A percentile compares a stretch with the other conserved stretches of the same genome.
These are phyloP conservation scores for Abrus pulchellus DNA, from an alignment of 306 rosid genomes.

Conservation along the genomic window DNA sequence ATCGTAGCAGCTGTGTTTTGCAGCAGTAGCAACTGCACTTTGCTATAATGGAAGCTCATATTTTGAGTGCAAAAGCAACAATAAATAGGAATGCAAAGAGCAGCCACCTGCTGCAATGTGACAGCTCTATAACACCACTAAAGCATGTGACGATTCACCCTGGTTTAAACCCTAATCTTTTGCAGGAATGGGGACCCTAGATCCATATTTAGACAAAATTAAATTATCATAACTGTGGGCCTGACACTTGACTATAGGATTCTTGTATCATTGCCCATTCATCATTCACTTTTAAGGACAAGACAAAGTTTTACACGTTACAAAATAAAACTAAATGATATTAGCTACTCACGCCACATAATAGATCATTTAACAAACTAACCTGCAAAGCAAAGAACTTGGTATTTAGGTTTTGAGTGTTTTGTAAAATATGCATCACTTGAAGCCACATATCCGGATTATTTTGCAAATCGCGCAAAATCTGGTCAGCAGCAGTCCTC, in stretches of 20 bases:
- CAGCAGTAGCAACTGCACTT: too few species aligned
- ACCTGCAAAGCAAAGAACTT: constrained; percentile 98
- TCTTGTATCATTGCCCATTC: neutral
- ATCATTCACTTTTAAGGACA: neutral
- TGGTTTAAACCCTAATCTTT: neutral
- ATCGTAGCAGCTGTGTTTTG: too few species aligned
- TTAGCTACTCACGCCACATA: neutral
- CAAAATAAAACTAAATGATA: neutral
- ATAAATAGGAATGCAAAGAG: too few species aligned
- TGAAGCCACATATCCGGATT: constrained; percentile 97
- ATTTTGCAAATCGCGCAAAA: constrained; percentile 89
- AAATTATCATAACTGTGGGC: neutral
- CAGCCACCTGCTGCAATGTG: too few species aligned
- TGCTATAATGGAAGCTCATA: too few species aligned
- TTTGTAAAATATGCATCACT: constrained; percentile 94
- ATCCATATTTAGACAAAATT: constrained; percentile 1
- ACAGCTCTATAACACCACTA: too few species aligned
- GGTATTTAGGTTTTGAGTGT: constrained; percentile 80
- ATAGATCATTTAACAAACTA: constrained; percentile 33
- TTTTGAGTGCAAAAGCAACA: too few species aligned
- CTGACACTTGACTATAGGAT: neutral
- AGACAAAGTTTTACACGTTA: neutral
- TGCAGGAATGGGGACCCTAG: neutral
- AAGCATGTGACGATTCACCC: too few species aligned
- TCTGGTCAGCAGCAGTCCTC: constrained; percentile 92